phyloP scores from a whole-genome alignment of 1,284 basidiomycete genomes.

The Omphalotus olearius region DNA sequence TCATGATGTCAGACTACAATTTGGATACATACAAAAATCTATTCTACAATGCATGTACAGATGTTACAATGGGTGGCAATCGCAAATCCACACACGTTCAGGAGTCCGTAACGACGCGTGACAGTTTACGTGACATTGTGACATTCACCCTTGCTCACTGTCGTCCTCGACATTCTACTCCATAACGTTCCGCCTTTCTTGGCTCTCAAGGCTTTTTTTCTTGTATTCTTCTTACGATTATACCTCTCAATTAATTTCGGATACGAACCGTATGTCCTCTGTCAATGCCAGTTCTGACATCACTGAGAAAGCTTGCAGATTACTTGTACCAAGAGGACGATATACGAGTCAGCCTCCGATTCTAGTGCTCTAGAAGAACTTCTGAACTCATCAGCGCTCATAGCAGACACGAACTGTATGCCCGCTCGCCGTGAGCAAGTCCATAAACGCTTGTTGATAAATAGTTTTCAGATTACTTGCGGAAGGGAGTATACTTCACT shows the following conservation, averaged over 20 bases:
- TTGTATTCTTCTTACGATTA: conserved; percentile 9
- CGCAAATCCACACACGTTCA: no score
- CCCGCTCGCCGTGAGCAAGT: background rate
- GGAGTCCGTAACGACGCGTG: no score
- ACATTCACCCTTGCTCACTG: no score
- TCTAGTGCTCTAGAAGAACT: background rate
- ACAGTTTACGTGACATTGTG: no score
- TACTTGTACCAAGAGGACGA: conserved; percentile 4
- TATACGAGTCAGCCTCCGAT: background rate
- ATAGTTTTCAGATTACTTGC: conserved; percentile 3
- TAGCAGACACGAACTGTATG: background rate
- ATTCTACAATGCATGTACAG: no score
- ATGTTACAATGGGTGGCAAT: no score
- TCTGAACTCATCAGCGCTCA: background rate
- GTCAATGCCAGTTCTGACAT: background rate
- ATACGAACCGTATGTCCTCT: background rate
- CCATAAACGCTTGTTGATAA: background rate
- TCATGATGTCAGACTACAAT: no score
- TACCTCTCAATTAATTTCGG: conserved; percentile 7
- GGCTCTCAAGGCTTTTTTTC: background rate
- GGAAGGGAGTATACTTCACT: background rate
- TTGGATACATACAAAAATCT: no score
- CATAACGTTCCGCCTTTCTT: background rate
- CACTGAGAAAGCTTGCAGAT: background rate
- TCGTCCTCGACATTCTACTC: no score